phyloP scores from a whole-genome alignment of 2,329 filamentous ascomycete species.

The Coniochaeta hoffmannii region DNA sequence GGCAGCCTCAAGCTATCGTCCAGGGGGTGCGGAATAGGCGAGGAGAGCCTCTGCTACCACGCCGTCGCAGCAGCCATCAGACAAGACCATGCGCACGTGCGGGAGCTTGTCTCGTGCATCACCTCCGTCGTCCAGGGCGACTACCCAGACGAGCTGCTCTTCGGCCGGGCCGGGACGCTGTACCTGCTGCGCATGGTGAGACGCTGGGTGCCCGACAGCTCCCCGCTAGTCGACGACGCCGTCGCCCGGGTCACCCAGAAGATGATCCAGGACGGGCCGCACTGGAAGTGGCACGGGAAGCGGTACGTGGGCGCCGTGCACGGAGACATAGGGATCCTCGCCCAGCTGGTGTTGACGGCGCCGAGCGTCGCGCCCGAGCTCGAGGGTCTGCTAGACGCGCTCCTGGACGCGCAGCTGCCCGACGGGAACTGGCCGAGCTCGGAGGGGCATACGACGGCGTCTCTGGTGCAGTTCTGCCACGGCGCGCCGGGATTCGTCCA shows the following conservation, averaged over 20 bases:
- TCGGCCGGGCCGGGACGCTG: conserved; percentile 60
- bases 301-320: conserved; percentile 60
- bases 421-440: conserved; percentile 20
- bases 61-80: conserved; percentile 37
- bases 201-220: conserved; percentile 43
- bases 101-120: conserved; percentile 31
- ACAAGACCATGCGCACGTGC: conserved; percentile 28
- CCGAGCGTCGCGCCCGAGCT: conserved; percentile 46
- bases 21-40: conserved; percentile 39
- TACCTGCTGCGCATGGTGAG: conserved; percentile 60
- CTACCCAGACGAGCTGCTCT: conserved; percentile 53
- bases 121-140: conserved; percentile 29
- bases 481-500: conserved; percentile 50
- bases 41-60: conserved; percentile 38
- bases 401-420: conserved; percentile 52
- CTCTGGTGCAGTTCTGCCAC: conserved; percentile 53
- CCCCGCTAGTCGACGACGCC: conserved; percentile 40
- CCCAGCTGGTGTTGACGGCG: conserved; percentile 56
- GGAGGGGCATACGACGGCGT: conserved; percentile 7
- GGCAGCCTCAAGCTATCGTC: conserved; percentile 27
- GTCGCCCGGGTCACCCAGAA: conserved; percentile 50
- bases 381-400: conserved; percentile 40
- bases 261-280: conserved; percentile 43
- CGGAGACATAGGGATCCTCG: conserved; percentile 62
- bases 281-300: conserved; percentile 59